Evolutionary conservation across 352 stramenopile species (phyloP).

Genomic region (Pilasporangium apinafurcum): DNA sequence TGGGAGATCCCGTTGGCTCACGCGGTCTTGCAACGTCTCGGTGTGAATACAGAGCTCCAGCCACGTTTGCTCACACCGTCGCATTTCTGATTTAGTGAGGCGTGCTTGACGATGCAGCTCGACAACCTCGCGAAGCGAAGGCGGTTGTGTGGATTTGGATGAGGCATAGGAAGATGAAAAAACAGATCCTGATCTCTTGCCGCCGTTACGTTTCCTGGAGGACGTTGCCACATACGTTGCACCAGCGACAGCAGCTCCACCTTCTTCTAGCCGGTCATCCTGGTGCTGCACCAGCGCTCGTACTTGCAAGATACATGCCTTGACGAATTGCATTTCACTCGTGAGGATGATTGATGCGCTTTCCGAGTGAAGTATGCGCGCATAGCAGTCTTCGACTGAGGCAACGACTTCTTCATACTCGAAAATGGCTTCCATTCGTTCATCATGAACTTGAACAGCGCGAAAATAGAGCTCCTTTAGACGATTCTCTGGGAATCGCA

Average conservation of each 20-base stretch:
- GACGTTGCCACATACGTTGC: too few species aligned
- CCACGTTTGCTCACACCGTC: slow-evolving; percentile 51
- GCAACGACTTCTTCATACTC: slow-evolving; percentile 43
- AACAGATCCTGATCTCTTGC: too few species aligned
- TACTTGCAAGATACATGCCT: slow-evolving; percentile 34
- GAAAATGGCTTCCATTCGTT: slow-evolving; percentile 60
- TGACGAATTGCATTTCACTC: slow-evolving; percentile 57
- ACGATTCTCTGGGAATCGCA: slow-evolving; percentile 21
- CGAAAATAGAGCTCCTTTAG: slow-evolving; percentile 43
- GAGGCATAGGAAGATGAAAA: slow-evolving; percentile 4
- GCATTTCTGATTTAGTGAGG: slow-evolving; percentile 26
- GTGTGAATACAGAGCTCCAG: slow-evolving; percentile 45
- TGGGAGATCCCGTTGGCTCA: slow-evolving; percentile 12
- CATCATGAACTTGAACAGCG: slow-evolving; percentile 52
- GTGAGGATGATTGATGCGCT: slow-evolving; percentile 58
- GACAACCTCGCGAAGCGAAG: slow-evolving; percentile 34
- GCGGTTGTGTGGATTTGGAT: too few species aligned
- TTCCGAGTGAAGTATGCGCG: slow-evolving; percentile 47
- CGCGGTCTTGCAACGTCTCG: slow-evolving; percentile 21
- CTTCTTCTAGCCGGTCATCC: slow-evolving; percentile 3
- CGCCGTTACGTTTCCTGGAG: too few species aligned
- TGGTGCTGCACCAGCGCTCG: slow-evolving; percentile 20
- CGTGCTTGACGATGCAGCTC: slow-evolving; percentile 42
- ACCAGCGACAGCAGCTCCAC: too few species aligned
- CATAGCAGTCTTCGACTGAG: slow-evolving; percentile 25